Conservation (phyloP, 2,329 filamentous ascomycete genomes). For the Fusarium sp. region DNA sequence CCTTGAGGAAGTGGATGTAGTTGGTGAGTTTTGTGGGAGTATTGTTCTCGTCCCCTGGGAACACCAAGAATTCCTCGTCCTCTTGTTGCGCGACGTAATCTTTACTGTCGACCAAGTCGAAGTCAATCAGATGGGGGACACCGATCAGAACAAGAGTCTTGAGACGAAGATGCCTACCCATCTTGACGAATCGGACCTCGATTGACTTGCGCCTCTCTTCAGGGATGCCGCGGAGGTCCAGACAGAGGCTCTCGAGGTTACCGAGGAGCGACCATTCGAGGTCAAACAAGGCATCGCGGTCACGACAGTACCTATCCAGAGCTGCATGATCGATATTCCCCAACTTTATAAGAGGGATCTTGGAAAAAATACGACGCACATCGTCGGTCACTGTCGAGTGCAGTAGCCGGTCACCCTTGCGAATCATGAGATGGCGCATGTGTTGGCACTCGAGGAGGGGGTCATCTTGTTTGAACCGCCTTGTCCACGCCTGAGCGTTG, state of each 20-base stretch:
- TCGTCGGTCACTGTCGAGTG: neutral
- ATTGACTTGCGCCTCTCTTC: neutral
- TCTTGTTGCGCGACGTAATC: conserved; percentile 10
- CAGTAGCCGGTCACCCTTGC: neutral
- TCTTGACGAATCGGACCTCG: neutral
- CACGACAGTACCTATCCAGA: no score
- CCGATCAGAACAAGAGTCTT: conserved; percentile 21
- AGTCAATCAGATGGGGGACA: neutral
- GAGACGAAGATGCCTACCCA: conserved; percentile 13
- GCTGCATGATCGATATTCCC: neutral
- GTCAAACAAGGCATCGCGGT: neutral
- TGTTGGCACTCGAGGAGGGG: conserved; percentile 2
- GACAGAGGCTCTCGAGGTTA: conserved; percentile 20
- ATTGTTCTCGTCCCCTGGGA: neutral
- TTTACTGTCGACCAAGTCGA: neutral
- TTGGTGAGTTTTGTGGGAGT: neutral
- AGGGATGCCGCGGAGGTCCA: conserved; percentile 2
- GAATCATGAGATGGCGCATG: conserved; percentile 16
- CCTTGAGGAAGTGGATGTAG: conserved; percentile 8
- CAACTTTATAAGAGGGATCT: neutral
- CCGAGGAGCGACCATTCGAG: conserved; percentile 16
- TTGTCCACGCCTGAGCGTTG: neutral
- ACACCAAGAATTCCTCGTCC: neutral
- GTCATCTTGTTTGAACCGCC: neutral
- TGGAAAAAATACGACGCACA: neutral